A percentile compares a stretch with the other conserved stretches of the same genome.
phyloP scores from a whole-genome alignment of 192 early-diverging fungal species.

The Lobulomyces angularis region DNA sequence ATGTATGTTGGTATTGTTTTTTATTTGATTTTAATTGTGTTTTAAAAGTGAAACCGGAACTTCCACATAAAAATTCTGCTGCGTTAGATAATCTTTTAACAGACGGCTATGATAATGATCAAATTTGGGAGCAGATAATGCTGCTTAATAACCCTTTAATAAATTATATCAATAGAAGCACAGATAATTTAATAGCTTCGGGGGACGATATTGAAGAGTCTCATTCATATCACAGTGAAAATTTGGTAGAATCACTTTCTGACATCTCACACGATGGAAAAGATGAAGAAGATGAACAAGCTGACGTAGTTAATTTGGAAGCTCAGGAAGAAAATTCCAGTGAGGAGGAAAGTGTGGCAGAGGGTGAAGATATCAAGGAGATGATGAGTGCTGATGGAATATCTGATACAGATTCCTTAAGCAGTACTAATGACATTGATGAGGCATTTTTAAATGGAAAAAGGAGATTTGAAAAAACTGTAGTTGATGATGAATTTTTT shows the following conservation, averaged over 20 bases:
- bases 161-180: constrained; percentile 28
- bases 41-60: too few relatives aligned
- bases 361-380: constrained; percentile 31
- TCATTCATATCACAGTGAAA: constrained; percentile 11
- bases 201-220: constrained; percentile 18
- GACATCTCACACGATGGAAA: constrained; percentile 10
- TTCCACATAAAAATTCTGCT: too few relatives aligned
- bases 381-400: constrained; percentile 25
- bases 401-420: constrained; percentile 10
- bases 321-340: constrained; percentile 43
- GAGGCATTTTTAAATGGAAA: constrained; percentile 11
- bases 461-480: constrained; percentile 34
- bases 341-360: constrained; percentile 51
- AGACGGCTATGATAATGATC: constrained; percentile 42
- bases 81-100: too few relatives aligned
- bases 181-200: constrained; percentile 10
- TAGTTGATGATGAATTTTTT: constrained; percentile 91
- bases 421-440: background rate
- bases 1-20: too few relatives aligned
- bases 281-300: constrained; percentile 23
- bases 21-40: too few relatives aligned
- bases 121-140: constrained; percentile 90
- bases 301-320: constrained; percentile 27
- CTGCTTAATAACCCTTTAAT: constrained; percentile 74
- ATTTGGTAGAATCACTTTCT: constrained; percentile 11